Evolutionary conservation across 805 yeast genomes (phyloP).

Genomic region (Ogataea ganodermae): DNA sequence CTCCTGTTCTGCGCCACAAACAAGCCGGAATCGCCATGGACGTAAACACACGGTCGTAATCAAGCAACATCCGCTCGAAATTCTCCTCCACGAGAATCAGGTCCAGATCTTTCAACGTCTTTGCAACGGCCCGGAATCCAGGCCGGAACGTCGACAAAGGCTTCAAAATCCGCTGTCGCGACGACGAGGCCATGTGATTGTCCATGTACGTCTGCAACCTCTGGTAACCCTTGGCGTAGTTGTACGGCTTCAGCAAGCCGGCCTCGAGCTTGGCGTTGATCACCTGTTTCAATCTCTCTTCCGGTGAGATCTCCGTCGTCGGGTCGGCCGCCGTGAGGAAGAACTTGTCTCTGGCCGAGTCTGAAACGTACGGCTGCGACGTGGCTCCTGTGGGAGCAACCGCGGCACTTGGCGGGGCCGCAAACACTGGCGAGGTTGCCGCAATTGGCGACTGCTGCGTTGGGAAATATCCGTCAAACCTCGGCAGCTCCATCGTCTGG

Average conservation of each 20-base stretch:
- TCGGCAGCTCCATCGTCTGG: neutral
- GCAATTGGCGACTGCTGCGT: constrained; percentile 7
- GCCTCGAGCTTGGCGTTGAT: constrained; percentile 94
- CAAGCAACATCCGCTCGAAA: constrained; percentile 89
- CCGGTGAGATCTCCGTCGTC: constrained; percentile 90
- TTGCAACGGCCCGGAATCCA: constrained; percentile 89
- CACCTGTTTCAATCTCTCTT: constrained; percentile 88
- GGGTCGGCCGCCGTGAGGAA: constrained; percentile 97
- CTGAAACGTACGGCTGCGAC: constrained; percentile 46
- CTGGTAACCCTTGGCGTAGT: constrained; percentile 92
- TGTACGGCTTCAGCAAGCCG: constrained; percentile 87
- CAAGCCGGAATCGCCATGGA: constrained; percentile 98
- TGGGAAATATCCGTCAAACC: constrained; percentile 9
- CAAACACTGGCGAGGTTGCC: constrained; percentile 4
- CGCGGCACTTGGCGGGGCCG: neutral
- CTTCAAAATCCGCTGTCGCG: constrained; percentile 80
- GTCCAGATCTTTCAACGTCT: constrained; percentile 87
- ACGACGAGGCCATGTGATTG: constrained; percentile 80
- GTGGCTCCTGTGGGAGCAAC: constrained; percentile 8
- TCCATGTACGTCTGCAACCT: constrained; percentile 90
- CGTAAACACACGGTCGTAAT: constrained; percentile 92
- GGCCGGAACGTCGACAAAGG: constrained; percentile 87
- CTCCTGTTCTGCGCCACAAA: constrained; percentile 96
- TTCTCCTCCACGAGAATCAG: constrained; percentile 89
- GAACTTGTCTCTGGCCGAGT: constrained; percentile 88